A percentile compares a stretch with the other conserved stretches of the same genome.
These are phyloP conservation scores for Trametes coccinea DNA, from an alignment of 768 basidiomycete species.

Conservation along the genomic window DNA sequence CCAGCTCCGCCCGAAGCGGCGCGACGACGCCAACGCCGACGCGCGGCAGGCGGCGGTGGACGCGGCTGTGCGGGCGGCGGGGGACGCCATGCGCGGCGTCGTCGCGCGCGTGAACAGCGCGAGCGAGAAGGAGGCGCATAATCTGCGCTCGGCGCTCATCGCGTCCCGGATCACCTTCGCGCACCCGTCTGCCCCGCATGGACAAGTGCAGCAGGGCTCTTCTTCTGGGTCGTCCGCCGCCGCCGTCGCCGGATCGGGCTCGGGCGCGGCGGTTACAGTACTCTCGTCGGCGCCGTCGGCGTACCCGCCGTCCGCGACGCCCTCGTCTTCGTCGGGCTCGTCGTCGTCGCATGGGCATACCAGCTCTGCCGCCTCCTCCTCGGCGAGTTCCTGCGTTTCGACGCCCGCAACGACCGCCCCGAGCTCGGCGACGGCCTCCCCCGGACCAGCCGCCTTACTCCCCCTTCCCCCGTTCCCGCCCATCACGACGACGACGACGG, in stretches of 20 bases:
- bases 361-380: background rate
- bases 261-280: no score
- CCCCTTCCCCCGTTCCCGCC: background rate
- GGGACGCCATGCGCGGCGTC: constrained; percentile 73
- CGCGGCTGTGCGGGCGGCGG: constrained; percentile 41
- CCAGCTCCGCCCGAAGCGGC: constrained; percentile 46
- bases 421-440: background rate
- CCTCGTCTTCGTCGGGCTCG: constrained; percentile 15
- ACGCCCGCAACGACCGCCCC: background rate
- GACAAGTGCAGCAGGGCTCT: no score
- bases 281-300: background rate
- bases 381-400: constrained; percentile 3
- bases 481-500: background rate
- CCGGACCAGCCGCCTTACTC: background rate
- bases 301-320: constrained; percentile 6
- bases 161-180: constrained; percentile 23
- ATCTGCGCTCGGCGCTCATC: constrained; percentile 27
- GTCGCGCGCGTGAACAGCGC: constrained; percentile 60
- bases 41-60: constrained; percentile 9
- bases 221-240: no score
- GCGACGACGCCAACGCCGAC: background rate
- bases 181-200: background rate
- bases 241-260: no score
- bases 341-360: constrained; percentile 20
- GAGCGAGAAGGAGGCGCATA: constrained; percentile 30